Evolutionary conservation across 768 basidiomycete genomes (phyloP).

Genomic region (Leccinum incarnatum): DNA sequence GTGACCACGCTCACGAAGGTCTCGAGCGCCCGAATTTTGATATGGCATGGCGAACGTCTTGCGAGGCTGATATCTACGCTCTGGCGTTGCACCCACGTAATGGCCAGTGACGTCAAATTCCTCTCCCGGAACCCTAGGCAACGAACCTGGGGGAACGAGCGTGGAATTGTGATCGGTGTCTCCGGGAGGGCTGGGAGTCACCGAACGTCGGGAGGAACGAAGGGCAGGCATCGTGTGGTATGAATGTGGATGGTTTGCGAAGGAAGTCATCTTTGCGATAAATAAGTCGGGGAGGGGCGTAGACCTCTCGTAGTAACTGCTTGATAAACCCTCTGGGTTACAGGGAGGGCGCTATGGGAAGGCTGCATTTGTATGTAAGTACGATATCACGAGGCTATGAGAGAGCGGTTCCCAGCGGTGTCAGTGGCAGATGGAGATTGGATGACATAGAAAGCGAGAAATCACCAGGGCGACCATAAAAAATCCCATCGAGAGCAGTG

Average conservation of each 20-base stretch:
- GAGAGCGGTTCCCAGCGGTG: slow-evolving; percentile 18
- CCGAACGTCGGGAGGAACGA: slow-evolving; percentile 31
- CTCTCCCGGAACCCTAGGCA: neutral
- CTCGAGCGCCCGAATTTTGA: slow-evolving; percentile 45
- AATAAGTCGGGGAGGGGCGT: neutral
- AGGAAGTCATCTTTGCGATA: slow-evolving; percentile 37
- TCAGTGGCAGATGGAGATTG: slow-evolving; percentile 2
- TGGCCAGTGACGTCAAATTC: slow-evolving; percentile 17
- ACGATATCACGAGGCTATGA: slow-evolving; percentile 17
- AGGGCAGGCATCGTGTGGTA: slow-evolving; percentile 18
- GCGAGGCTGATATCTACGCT: slow-evolving; percentile 34
- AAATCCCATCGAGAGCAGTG: no score
- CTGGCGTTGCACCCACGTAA: slow-evolving; percentile 1
- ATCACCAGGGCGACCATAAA: slow-evolving; percentile 29
- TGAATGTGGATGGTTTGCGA: slow-evolving; percentile 40
- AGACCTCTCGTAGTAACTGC: neutral
- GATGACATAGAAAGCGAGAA: slow-evolving; percentile 5
- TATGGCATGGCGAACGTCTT: slow-evolving; percentile 55
- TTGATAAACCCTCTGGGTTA: neutral
- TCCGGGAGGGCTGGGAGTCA: slow-evolving; percentile 36
- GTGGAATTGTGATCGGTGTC: slow-evolving; percentile 33
- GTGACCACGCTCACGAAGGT: slow-evolving; percentile 39
- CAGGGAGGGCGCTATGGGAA: neutral
- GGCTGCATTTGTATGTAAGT: neutral
- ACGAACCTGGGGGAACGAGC: neutral